Percentiles rank a stretch among this genome's conserved stretches.
Evolutionary conservation across 2,329 filamentous ascomycete genomes (phyloP).

Genomic region (Huntiella omanensis): DNA sequence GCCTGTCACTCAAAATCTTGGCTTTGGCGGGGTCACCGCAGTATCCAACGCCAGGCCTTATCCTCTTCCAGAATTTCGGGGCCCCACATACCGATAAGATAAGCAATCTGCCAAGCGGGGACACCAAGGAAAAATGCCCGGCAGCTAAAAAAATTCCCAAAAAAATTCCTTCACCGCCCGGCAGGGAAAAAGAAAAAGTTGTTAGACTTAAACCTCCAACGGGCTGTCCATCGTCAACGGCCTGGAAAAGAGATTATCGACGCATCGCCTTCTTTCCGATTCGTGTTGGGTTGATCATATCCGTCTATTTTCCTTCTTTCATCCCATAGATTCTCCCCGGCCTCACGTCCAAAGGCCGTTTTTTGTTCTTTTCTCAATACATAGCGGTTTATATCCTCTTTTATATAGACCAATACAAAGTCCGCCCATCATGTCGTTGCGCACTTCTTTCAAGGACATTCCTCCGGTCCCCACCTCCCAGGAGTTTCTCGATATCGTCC

Average conservation of each 20-base stretch:
- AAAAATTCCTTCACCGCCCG: constrained; percentile 4
- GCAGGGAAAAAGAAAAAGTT: too few relatives aligned
- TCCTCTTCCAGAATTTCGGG: neutral
- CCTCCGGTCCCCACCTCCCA: constrained; percentile 76
- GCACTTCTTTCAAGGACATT: constrained; percentile 54
- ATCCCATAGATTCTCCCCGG: neutral
- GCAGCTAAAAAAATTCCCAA: constrained; percentile 3
- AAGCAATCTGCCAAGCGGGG: constrained; percentile 11
- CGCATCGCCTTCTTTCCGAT: neutral
- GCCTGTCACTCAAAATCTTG: neutral
- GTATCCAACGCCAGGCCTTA: neutral
- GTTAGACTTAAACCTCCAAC: neutral
- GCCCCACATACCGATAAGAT: constrained; percentile 14
- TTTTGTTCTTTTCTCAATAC: too few relatives aligned
- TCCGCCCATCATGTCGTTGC: constrained; percentile 10
- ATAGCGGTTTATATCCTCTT: too few relatives aligned
- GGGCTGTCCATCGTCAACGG: neutral
- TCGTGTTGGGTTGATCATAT: neutral
- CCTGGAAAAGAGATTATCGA: too few relatives aligned
- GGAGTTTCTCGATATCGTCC: constrained; percentile 94
- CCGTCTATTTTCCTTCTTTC: constrained; percentile 1
- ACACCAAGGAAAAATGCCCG: constrained; percentile 10
- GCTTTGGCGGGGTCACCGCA: constrained; percentile 1
- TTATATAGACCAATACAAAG: too few relatives aligned
- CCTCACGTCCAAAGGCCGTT: too few relatives aligned